These are phyloP conservation scores for Yamadazyma diospyri DNA, from an alignment of 1,139 yeast species.

Conservation along the genomic window DNA sequence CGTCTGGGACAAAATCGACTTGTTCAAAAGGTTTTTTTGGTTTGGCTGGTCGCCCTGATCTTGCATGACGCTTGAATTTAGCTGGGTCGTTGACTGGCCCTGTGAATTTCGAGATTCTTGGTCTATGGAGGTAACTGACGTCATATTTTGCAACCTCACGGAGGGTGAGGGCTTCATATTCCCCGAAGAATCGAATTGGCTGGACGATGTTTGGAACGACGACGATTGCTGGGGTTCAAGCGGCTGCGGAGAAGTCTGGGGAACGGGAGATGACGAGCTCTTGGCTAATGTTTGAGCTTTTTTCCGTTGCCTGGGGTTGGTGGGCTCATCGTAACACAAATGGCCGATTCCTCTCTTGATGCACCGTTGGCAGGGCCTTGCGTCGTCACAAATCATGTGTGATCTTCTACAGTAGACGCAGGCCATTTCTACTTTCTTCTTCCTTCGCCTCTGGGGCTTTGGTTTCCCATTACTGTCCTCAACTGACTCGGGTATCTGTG, in stretches of 20 bases:
- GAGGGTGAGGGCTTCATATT: background rate
- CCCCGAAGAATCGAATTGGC: background rate
- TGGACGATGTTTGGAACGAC: background rate
- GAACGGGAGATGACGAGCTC: constrained; percentile 9
- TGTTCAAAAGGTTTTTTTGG: constrained; percentile 13
- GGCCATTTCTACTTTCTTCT: constrained; percentile 64
- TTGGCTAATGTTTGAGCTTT: constrained; percentile 28
- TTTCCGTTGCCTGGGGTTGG: constrained; percentile 40
- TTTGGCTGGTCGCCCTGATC: background rate
- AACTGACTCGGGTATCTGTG: constrained; percentile 29
- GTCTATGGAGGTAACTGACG: background rate
- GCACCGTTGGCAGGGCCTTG: constrained; percentile 86
- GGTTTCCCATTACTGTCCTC: constrained; percentile 23
- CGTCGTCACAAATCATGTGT: constrained; percentile 89
- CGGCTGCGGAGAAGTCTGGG: background rate
- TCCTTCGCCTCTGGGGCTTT: constrained; percentile 25
- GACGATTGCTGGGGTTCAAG: constrained; percentile 3
- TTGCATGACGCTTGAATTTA: background rate
- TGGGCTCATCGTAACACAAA: constrained; percentile 78
- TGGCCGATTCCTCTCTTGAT: constrained; percentile 86
- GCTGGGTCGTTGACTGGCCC: constrained; percentile 1
- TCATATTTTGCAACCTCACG: background rate
- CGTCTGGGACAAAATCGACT: constrained; percentile 41
- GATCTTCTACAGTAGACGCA: constrained; percentile 92
- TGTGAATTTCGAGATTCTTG: background rate